Evolutionary conservation across 495 filamentous ascomycete genomes (phyloP).

Genomic region (Penicillium daleae): DNA sequence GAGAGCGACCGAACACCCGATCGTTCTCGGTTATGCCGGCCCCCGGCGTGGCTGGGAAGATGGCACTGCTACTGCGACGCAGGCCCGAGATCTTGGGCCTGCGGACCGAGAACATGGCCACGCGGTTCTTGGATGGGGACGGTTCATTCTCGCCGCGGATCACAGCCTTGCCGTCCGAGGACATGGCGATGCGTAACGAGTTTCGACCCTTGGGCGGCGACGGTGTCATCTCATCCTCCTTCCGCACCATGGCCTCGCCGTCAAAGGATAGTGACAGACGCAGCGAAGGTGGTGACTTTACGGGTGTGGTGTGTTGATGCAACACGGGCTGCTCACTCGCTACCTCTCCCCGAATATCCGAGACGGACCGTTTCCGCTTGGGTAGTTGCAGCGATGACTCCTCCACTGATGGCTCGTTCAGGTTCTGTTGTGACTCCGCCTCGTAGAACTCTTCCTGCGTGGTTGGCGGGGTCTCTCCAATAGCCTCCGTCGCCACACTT

Average conservation of each 20-base stretch:
- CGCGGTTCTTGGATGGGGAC: conserved; percentile 55
- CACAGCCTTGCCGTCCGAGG: conserved; percentile 55
- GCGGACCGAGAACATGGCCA: conserved; percentile 55
- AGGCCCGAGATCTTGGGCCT: conserved; percentile 58
- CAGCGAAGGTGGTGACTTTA: conserved; percentile 51
- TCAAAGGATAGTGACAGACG: conserved; percentile 75
- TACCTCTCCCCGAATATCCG: conserved; percentile 32
- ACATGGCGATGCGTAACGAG: conserved; percentile 51
- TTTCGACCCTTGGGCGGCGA: conserved; percentile 67
- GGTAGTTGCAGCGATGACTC: conserved; percentile 29
- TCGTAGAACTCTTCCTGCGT: conserved; percentile 29
- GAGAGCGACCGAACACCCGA: conserved; percentile 66
- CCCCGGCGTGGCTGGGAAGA: conserved; percentile 46
- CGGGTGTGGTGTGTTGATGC: conserved; percentile 24
- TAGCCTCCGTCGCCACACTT: conserved; percentile 40
- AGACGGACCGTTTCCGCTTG: conserved; percentile 46
- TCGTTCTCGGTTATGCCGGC: conserved; percentile 39
- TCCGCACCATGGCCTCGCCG: conserved; percentile 79
- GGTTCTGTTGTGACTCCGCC: conserved; percentile 22
- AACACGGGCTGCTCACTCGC: conserved; percentile 17
- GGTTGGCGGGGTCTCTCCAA: conserved; percentile 35
- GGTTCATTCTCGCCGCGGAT: conserved; percentile 51
- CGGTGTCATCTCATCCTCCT: conserved; percentile 63
- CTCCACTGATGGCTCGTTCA: conserved; percentile 17
- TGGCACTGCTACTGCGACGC: conserved; percentile 63